A percentile compares a stretch with the other conserved stretches of the same genome.
phyloP scores from a whole-genome alignment of 768 basidiomycete species.

The Amanita polypyramis region DNA sequence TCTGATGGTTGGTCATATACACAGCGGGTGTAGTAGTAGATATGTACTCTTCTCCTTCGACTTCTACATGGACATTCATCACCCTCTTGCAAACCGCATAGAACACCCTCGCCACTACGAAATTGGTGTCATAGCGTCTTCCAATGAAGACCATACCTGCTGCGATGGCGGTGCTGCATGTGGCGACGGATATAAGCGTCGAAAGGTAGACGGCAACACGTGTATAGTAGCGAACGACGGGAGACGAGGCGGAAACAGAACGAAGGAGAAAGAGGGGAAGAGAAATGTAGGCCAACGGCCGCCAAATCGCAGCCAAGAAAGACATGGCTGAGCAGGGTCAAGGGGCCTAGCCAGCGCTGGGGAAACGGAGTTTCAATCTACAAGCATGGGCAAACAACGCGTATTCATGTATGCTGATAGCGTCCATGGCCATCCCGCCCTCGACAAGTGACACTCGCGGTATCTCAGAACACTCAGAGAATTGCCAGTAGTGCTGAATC shows the following conservation, averaged over 20 bases:
- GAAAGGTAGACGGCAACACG: conserved; percentile 64
- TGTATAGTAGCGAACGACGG: conserved; percentile 59
- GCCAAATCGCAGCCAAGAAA: conserved; percentile 30
- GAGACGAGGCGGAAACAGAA: conserved; percentile 43
- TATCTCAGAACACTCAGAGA: conserved; percentile 9
- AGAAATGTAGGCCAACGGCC: conserved; percentile 65
- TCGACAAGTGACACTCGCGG: conserved; percentile 16
- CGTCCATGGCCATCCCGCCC: conserved; percentile 2
- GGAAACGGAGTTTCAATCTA: background rate
- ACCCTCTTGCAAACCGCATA: conserved; percentile 54
- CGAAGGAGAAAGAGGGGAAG: conserved; percentile 60
- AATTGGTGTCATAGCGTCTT: conserved; percentile 70
- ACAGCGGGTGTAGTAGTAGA: conserved; percentile 53
- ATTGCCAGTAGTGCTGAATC: conserved; percentile 12
- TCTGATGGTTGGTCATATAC: conserved; percentile 87
- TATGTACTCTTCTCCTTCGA: conserved; percentile 85
- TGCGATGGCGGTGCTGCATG: conserved; percentile 61
- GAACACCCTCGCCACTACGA: conserved; percentile 75
- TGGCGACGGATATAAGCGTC: conserved; percentile 58
- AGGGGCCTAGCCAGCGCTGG: background rate
- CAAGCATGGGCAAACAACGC: background rate
- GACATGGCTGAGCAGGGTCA: conserved; percentile 38
- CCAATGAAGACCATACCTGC: conserved; percentile 59
- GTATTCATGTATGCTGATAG: too few species aligned
- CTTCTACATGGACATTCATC: conserved; percentile 57